phyloP scores from a whole-genome alignment of 805 yeast species.

The Osmozyma mogii region DNA sequence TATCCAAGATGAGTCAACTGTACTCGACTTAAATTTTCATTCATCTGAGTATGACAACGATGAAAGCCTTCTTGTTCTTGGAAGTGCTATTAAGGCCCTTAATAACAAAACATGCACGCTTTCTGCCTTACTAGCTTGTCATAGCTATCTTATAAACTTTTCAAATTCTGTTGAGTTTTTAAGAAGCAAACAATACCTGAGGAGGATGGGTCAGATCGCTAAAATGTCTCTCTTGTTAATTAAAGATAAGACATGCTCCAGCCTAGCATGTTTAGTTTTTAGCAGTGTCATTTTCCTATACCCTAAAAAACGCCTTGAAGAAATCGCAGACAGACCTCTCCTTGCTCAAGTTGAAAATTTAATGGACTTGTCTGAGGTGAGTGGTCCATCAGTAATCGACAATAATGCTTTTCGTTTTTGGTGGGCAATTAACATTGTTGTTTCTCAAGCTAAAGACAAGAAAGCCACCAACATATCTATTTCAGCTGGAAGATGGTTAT shows the following conservation, averaged over 20 bases:
- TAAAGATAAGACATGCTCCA: constrained; percentile 19
- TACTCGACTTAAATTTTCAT: constrained; percentile 7
- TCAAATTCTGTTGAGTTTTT: neutral
- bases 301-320: constrained; percentile 5
- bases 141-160: constrained; percentile 1
- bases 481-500: constrained; percentile 39
- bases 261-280: constrained; percentile 26
- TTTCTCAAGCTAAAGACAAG: constrained; percentile 25
- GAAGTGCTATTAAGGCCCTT: constrained; percentile 14
- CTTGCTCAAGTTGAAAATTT: constrained; percentile 41
- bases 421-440: constrained; percentile 34
- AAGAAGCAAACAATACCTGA: neutral
- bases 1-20: constrained; percentile 3
- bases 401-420: constrained; percentile 48
- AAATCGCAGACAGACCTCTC: constrained; percentile 31
- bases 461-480: constrained; percentile 20
- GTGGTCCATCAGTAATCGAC: constrained; percentile 48
- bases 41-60: constrained; percentile 5
- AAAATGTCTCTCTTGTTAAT: constrained; percentile 30
- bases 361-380: constrained; percentile 47
- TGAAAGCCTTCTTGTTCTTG: constrained; percentile 5
- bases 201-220: constrained; percentile 14
- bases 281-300: constrained; percentile 6
- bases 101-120: constrained; percentile 13
- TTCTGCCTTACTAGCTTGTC: constrained; percentile 20